Evolutionary conservation across 2,329 filamentous ascomycete genomes (phyloP).

Genomic region (Fusarium poae): DNA sequence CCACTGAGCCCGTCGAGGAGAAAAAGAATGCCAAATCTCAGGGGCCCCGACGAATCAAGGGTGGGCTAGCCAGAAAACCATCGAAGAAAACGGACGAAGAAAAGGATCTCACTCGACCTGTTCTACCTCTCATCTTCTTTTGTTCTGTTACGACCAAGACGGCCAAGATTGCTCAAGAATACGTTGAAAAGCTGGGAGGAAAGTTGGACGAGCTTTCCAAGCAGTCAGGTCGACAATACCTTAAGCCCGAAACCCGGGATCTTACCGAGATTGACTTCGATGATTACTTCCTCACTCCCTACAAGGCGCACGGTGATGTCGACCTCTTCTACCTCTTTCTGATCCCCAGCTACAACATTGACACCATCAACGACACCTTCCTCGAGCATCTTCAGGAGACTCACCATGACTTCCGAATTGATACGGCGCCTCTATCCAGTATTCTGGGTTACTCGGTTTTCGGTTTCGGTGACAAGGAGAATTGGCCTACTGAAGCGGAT

Average conservation of each 20-base stretch:
- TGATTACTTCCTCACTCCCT: slow-evolving; percentile 86
- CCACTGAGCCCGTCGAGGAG: slow-evolving; percentile 38
- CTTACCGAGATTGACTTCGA: slow-evolving; percentile 91
- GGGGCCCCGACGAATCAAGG: slow-evolving; percentile 65
- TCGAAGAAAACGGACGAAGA: slow-evolving; percentile 44
- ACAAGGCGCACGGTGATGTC: slow-evolving; percentile 68
- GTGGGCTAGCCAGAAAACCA: slow-evolving; percentile 54
- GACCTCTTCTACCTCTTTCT: slow-evolving; percentile 87
- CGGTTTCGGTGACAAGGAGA: slow-evolving; percentile 90
- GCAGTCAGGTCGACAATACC: slow-evolving; percentile 56
- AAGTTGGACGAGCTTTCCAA: slow-evolving; percentile 64
- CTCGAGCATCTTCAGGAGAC: slow-evolving; percentile 90
- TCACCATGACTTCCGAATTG: slow-evolving; percentile 96
- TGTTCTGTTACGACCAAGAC: slow-evolving; percentile 89
- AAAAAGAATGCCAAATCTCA: slow-evolving; percentile 52
- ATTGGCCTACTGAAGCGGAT: slow-evolving; percentile 90
- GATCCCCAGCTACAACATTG: slow-evolving; percentile 94
- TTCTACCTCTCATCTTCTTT: slow-evolving; percentile 87
- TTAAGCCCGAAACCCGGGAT: slow-evolving; percentile 77
- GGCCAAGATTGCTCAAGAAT: slow-evolving; percentile 75
- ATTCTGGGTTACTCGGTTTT: slow-evolving; percentile 93
- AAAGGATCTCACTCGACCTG: slow-evolving; percentile 57
- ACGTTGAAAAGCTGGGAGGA: slow-evolving; percentile 68
- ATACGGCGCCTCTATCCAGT: slow-evolving; percentile 82
- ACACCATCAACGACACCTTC: slow-evolving; percentile 89